phyloP scores from a whole-genome alignment of 2,329 filamentous ascomycete species.

The Neobulgaria alba region DNA sequence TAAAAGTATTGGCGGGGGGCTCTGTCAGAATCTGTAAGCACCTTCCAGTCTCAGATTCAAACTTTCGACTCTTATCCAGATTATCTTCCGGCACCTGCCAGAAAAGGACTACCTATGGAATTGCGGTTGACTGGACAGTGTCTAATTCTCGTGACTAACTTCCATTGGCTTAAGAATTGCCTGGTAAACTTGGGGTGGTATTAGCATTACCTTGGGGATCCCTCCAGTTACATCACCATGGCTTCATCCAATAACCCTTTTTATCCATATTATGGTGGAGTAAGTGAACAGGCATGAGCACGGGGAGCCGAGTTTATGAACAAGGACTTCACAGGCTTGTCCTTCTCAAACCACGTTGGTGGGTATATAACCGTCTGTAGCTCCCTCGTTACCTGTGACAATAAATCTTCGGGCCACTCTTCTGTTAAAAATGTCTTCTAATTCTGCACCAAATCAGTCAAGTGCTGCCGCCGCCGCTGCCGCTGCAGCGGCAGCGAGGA shows the following conservation, averaged over 20 bases:
- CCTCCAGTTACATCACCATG: too few relatives aligned
- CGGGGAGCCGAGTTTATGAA: background rate
- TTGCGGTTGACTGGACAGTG: background rate
- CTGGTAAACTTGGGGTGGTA: too few relatives aligned
- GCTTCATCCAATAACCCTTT: too few relatives aligned
- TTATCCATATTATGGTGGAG: background rate
- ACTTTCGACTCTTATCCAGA: background rate
- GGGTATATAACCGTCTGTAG: too few relatives aligned
- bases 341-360: too few relatives aligned
- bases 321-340: too few relatives aligned
- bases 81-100: background rate
- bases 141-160: background rate
- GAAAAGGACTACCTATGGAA: too few relatives aligned
- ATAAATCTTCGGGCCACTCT: background rate
- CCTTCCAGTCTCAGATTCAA: background rate
- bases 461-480: conserved; percentile 4
- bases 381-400: too few relatives aligned
- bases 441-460: background rate
- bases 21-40: background rate
- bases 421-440: background rate
- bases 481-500: conserved; percentile 7
- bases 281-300: background rate
- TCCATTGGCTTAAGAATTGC: too few relatives aligned
- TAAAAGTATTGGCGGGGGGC: too few relatives aligned
- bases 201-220: too few relatives aligned